Conservation (phyloP, 2,329 filamentous ascomycete species). For the Cephalotrichum gorgonifer region DNA sequence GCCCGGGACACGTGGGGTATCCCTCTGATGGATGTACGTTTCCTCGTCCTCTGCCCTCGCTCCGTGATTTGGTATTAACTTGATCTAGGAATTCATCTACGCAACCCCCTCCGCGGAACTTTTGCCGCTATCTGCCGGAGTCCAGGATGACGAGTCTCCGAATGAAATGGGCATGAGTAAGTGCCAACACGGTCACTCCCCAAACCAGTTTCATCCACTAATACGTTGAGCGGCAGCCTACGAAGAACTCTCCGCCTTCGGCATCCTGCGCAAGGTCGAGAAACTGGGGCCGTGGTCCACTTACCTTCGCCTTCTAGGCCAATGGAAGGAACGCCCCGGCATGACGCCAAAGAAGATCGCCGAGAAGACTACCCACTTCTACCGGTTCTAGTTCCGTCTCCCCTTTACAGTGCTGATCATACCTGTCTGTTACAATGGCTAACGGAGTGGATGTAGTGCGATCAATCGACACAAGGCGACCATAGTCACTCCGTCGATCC, state of each 20-base stretch:
- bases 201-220: too few relatives aligned
- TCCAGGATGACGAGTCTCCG: conserved; percentile 26
- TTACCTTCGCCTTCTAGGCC: conserved; percentile 25
- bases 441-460: conserved; percentile 10
- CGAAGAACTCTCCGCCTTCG: conserved; percentile 24
- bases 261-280: conserved; percentile 26
- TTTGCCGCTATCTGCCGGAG: conserved; percentile 26
- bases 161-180: conserved; percentile 27
- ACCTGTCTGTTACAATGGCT: conserved; percentile 9
- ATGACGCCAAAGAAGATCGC: conserved; percentile 25
- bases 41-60: too few relatives aligned
- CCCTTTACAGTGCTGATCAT: conserved; percentile 1
- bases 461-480: conserved; percentile 59
- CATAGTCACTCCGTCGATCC: conserved; percentile 45
- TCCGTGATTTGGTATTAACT: neutral
- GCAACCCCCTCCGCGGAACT: conserved; percentile 46
- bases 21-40: conserved; percentile 40
- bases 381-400: conserved; percentile 28
- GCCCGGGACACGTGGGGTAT: conserved; percentile 44
- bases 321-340: conserved; percentile 22
- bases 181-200: conserved; percentile 3
- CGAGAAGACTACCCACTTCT: conserved; percentile 31
- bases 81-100: conserved; percentile 41
- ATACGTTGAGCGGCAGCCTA: neutral
- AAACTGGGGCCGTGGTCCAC: conserved; percentile 29